Base-by-base conservation (phyloP, 441 rosid genomes). In the Arabidopsis lyrata region DNA sequence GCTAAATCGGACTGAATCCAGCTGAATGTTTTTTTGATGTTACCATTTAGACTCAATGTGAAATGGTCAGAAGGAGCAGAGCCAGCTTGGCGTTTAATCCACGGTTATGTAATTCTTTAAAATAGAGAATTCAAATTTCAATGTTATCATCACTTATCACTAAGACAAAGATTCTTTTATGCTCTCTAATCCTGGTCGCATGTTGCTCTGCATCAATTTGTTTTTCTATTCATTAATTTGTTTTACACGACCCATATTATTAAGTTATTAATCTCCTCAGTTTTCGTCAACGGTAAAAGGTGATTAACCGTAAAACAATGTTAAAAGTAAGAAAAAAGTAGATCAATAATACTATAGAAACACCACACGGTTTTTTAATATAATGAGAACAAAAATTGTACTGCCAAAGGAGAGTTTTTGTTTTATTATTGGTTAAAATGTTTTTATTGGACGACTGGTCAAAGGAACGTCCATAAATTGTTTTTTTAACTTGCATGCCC, bases 91-190 rank as follows among this genome's bases (percentile, higher is more conserved):
- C 79, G 61, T 76, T 76, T 63, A 14, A 56, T 76, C 66, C 39
- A 76, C 66, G 55, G 66, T 69, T 69, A 16, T 9, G 20, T 2
- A 39, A 2, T 39, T 39, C 14, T 57, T 35, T 5, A 34, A 35
- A 44, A 53, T 36, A 54, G 59, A 59, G 31, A 24, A 47, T 69
- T 49, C 58, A 50, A 29, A 63, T 14, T 48, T 63, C 36, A 70
- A 65, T 65, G 63, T 59, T 27, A 27, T 27, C 10, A 65, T 57
- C 48, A 20, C 71, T 76, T 31, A 70, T 64, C 76, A 70, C 80
- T 64, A 68, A 77, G 90, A 83, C 88, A 86, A 83, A 86, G 86
- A 87, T 90, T 87, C 92, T 83, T 81, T 5, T 47, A 76, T 83
- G 78, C 68, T 69, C 68, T 69, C 74, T 70, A 50, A 83, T 77